These are phyloP conservation scores for Metrosideros polymorpha DNA, from an alignment of 441 rosid genomes.

Conservation along the genomic window DNA sequence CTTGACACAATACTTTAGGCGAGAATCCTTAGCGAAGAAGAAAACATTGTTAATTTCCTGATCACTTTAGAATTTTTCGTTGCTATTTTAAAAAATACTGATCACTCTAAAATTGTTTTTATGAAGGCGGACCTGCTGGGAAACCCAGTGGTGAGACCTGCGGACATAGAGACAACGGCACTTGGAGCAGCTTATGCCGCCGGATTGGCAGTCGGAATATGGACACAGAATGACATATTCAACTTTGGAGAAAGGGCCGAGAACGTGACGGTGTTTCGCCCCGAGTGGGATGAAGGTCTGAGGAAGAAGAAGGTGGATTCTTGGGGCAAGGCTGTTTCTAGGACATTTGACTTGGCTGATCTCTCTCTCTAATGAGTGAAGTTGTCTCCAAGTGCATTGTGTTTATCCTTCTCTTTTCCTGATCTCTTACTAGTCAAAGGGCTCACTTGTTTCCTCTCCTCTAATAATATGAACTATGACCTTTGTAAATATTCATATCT, in stretches of 20 bases:
- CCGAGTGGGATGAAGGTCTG: slow-evolving; percentile 26
- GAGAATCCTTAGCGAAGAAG: not conserved
- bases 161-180: slow-evolving; percentile 82
- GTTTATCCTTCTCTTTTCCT: not conserved
- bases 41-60: not conserved
- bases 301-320: slow-evolving; percentile 71
- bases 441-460: not conserved
- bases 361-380: slow-evolving; percentile 20
- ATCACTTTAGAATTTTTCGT: not conserved
- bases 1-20: not conserved
- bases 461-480: not conserved
- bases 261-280: slow-evolving; percentile 39
- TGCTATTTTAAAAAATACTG: not conserved
- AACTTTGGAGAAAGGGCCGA: slow-evolving; percentile 31
- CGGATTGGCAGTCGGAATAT: slow-evolving; percentile 75
- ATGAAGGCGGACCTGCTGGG: slow-evolving; percentile 80
- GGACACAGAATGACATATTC: slow-evolving; percentile 64
- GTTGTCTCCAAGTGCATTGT: not conserved
- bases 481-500: not conserved
- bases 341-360: slow-evolving; percentile 70
- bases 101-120: not conserved
- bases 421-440: not conserved
- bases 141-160: slow-evolving; percentile 76
- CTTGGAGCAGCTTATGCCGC: slow-evolving; percentile 93
- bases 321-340: slow-evolving; percentile 79